These are phyloP conservation scores for Nannochloropsis salina DNA, from an alignment of 108 stramenopile species.

Conservation along the genomic window DNA sequence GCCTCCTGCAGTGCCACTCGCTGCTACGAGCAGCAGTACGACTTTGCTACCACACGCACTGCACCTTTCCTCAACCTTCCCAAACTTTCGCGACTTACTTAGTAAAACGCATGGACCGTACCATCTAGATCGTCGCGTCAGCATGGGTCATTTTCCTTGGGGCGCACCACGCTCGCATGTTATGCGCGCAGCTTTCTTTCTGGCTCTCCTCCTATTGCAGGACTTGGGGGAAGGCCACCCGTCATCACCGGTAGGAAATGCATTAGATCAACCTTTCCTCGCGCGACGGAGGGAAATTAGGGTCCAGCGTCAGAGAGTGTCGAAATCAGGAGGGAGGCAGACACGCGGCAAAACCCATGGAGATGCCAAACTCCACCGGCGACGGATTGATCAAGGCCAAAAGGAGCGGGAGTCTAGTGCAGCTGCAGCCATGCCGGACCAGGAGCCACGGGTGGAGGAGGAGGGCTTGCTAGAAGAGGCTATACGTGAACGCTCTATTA, in stretches of 20 bases:
- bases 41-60: no score
- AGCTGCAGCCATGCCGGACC: background rate
- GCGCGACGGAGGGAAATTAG: background rate
- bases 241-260: background rate
- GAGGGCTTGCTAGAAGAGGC: background rate
- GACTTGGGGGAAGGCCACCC: background rate
- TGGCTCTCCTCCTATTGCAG: background rate
- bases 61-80: no score
- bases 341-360: no score
- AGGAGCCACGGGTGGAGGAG: background rate
- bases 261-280: background rate
- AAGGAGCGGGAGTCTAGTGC: background rate
- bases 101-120: no score
- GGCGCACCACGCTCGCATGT: background rate
- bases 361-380: no score
- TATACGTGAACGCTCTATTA: slow-evolving; percentile 1
- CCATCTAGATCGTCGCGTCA: no score
- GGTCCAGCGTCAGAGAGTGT: no score
- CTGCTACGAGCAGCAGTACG: no score
- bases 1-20: no score
- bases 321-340: no score
- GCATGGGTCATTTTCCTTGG: no score
- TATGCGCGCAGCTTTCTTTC: background rate
- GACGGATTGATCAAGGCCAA: background rate
- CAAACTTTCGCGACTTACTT: no score